A percentile compares a stretch with the other conserved stretches of the same genome.
These are phyloP conservation scores for Chionographis japonica DNA, from an alignment of 106 monocot genomes.

Conservation along the genomic window DNA sequence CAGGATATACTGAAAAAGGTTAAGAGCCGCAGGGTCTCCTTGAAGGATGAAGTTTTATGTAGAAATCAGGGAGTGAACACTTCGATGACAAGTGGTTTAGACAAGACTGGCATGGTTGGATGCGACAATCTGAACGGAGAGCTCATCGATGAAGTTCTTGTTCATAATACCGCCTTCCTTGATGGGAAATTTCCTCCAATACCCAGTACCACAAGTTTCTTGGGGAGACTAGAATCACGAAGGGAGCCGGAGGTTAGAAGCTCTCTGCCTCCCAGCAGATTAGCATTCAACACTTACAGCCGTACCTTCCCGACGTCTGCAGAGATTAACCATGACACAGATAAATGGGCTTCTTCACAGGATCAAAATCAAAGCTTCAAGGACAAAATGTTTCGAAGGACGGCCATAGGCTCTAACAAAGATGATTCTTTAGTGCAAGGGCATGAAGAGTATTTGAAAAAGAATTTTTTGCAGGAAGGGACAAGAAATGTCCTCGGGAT, in stretches of 20 bases:
- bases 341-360: conserved; percentile 11
- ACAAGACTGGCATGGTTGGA: conserved; percentile 6
- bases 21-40: conserved; percentile 6
- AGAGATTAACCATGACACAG: conserved; percentile 34
- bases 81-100: conserved; percentile 17
- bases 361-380: conserved; percentile 14
- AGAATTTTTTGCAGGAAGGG: conserved; percentile 6
- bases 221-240: conserved; percentile 14
- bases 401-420: conserved; percentile 1
- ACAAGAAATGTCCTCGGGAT: conserved; percentile 13
- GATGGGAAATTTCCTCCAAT: conserved; percentile 15
- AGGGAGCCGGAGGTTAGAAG: conserved; percentile 16
- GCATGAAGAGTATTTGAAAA: conserved; percentile 12
- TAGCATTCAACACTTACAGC: conserved; percentile 6
- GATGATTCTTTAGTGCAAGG: conserved; percentile 13
- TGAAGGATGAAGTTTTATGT: conserved; percentile 13
- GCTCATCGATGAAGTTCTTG: conserved; percentile 24
- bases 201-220: conserved; percentile 18
- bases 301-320: conserved; percentile 38
- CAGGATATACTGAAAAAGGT: conserved; percentile 11
- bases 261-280: conserved; percentile 17
- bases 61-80: conserved; percentile 13
- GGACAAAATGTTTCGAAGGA: neutral
- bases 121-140: conserved; percentile 13
- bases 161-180: conserved; percentile 13